These are phyloP conservation scores for Articulospora tetracladia DNA, from an alignment of 495 filamentous ascomycete species.

Conservation along the genomic window DNA sequence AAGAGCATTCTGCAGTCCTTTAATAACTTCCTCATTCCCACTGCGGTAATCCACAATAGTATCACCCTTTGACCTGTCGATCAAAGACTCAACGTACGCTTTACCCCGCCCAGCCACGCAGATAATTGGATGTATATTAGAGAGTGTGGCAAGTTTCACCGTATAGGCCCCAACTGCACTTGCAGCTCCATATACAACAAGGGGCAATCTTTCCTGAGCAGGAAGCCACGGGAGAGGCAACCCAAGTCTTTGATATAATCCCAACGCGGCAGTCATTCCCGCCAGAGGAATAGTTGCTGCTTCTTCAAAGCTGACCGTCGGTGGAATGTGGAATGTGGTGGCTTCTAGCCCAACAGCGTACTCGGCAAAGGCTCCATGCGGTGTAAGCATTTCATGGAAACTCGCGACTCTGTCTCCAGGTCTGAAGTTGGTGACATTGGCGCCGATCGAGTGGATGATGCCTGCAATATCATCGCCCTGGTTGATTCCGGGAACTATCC, in stretches of 20 bases:
- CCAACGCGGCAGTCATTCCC: constrained; percentile 65
- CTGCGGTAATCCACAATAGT: constrained; percentile 66
- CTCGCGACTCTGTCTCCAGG: constrained; percentile 64
- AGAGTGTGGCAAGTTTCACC: constrained; percentile 56
- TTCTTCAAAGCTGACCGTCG: constrained; percentile 64
- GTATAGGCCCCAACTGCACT: constrained; percentile 64
- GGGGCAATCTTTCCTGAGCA: constrained; percentile 37
- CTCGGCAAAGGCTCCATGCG: constrained; percentile 62
- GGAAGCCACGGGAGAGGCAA: constrained; percentile 61
- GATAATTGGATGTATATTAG: constrained; percentile 72
- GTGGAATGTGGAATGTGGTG: constrained; percentile 64
- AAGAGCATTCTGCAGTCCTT: constrained; percentile 40
- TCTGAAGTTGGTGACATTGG: constrained; percentile 10
- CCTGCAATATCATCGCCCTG: constrained; percentile 73
- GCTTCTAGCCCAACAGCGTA: constrained; percentile 60
- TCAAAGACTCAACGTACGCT: constrained; percentile 52
- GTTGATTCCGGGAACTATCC: constrained; percentile 33
- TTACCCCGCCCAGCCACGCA: constrained; percentile 60
- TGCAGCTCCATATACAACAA: constrained; percentile 63
- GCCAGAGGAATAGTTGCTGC: constrained; percentile 68
- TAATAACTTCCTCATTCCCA: constrained; percentile 48
- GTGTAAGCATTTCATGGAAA: constrained; percentile 57
- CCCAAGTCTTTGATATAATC: constrained; percentile 41
- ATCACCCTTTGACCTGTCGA: constrained; percentile 64
- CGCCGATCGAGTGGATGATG: constrained; percentile 57